A percentile compares a stretch with the other conserved stretches of the same genome.
These are phyloP conservation scores for Candida jianshihensis DNA, from an alignment of 805 yeast species.

Conservation along the genomic window DNA sequence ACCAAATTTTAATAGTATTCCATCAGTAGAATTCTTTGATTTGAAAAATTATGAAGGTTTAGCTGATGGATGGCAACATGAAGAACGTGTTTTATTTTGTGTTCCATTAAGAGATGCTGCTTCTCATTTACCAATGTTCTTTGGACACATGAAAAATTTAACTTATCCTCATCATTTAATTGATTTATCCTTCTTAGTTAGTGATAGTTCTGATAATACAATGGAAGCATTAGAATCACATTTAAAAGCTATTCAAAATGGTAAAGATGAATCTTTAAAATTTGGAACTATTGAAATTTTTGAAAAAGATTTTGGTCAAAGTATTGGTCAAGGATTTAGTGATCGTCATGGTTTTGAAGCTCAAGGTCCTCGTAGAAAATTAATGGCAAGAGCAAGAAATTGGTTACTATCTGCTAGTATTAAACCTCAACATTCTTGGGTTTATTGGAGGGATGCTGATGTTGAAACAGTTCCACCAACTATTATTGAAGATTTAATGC, in stretches of 20 bases:
- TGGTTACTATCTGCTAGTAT: slow-evolving; percentile 88
- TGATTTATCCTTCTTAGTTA: slow-evolving; percentile 79
- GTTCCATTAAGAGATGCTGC: slow-evolving; percentile 94
- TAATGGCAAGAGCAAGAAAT: slow-evolving; percentile 94
- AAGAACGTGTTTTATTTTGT: slow-evolving; percentile 76
- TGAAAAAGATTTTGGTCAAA: slow-evolving; percentile 92
- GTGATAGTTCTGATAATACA: slow-evolving; percentile 87
- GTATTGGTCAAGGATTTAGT: slow-evolving; percentile 85
- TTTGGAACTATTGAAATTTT: slow-evolving; percentile 83
- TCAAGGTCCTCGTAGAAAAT: slow-evolving; percentile 90
- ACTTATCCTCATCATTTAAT: slow-evolving; percentile 85
- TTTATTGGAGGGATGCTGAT: slow-evolving; percentile 97
- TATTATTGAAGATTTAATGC: slow-evolving; percentile 88
- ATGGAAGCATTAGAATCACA: slow-evolving; percentile 58
- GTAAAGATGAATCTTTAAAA: slow-evolving; percentile 50
- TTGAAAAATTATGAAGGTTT: slow-evolving; percentile 60
- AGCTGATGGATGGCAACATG: slow-evolving; percentile 75
- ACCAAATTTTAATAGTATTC: slow-evolving; percentile 29
- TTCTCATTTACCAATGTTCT: slow-evolving; percentile 84
- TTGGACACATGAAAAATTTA: slow-evolving; percentile 70
- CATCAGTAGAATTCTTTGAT: slow-evolving; percentile 63
- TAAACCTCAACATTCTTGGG: slow-evolving; percentile 91
- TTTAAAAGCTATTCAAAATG: slow-evolving; percentile 58
- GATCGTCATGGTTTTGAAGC: slow-evolving; percentile 96
- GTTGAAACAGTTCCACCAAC: slow-evolving; percentile 85